Percentiles rank a stretch among this genome's conserved stretches.
These are phyloP conservation scores for Sporobolomyces roseus DNA, from an alignment of 768 basidiomycete species.

Conservation along the genomic window DNA sequence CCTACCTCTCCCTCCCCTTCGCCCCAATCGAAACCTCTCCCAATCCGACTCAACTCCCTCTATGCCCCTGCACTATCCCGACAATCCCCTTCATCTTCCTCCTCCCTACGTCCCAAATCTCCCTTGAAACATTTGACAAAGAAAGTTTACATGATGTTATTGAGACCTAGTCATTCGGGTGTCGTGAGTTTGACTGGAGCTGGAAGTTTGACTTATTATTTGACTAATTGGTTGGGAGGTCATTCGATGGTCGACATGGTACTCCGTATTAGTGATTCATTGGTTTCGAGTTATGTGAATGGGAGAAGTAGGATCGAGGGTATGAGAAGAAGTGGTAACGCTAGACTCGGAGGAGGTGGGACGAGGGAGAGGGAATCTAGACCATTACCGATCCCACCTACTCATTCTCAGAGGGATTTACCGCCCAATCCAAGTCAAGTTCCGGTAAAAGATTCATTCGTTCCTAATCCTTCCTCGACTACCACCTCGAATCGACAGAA, in stretches of 20 bases:
- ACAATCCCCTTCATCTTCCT: not conserved
- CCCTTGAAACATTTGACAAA: not conserved
- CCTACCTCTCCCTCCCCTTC: not conserved
- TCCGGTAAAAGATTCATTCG: constrained; percentile 7
- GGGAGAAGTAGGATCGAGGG: not conserved
- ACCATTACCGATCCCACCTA: not conserved
- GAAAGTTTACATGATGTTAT: not conserved
- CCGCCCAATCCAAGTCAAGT: not conserved
- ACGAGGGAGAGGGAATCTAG: not conserved
- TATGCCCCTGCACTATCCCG: constrained; percentile 30
- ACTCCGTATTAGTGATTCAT: not conserved
- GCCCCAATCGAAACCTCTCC: not conserved
- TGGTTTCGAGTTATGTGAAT: not conserved
- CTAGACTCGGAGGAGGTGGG: not conserved
- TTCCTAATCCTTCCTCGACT: not conserved
- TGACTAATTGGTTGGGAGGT: not conserved
- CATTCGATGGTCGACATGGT: not conserved
- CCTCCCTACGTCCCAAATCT: not conserved
- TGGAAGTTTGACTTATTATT: not conserved
- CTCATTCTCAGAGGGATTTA: too few relatives aligned
- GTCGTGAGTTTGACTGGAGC: not conserved
- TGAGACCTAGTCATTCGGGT: not conserved
- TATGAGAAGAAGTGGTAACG: not conserved
- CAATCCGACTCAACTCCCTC: constrained; percentile 25
- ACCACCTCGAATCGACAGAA: too few relatives aligned